Evolutionary conservation across 768 basidiomycete genomes (phyloP).

Genomic region (Tylopilus felleus): DNA sequence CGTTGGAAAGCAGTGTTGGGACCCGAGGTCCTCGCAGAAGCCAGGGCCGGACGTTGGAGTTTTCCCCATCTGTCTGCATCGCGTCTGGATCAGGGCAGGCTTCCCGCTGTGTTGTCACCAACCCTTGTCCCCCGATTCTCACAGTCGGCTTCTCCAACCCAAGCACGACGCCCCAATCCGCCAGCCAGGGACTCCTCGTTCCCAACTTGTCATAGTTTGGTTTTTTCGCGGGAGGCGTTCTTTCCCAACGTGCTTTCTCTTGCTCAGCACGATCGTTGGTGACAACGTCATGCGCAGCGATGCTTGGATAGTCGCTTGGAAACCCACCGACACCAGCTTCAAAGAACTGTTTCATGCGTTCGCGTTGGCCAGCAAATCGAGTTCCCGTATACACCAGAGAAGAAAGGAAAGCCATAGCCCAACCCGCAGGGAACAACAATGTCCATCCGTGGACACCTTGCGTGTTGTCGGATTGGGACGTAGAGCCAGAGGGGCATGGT

Average conservation of each 20-base stretch:
- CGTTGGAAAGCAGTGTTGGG: slow-evolving; percentile 42
- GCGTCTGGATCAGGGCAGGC: slow-evolving; percentile 13
- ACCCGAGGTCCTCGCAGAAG: slow-evolving; percentile 60
- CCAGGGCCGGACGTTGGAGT: slow-evolving; percentile 48
- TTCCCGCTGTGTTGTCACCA: slow-evolving; percentile 61
- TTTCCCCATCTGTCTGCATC: slow-evolving; percentile 7
- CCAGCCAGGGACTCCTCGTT: slow-evolving; percentile 67
- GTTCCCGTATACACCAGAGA: slow-evolving; percentile 83
- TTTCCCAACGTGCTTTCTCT: slow-evolving; percentile 64
- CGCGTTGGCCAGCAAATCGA: slow-evolving; percentile 81
- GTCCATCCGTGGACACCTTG: slow-evolving; percentile 81
- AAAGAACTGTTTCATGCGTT: slow-evolving; percentile 75
- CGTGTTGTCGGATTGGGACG: slow-evolving; percentile 24
- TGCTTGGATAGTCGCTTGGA: slow-evolving; percentile 76
- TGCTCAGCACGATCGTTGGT: slow-evolving; percentile 46
- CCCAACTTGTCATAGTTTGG: slow-evolving; percentile 64
- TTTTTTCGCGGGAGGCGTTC: slow-evolving; percentile 86
- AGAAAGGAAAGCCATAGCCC: slow-evolving; percentile 86
- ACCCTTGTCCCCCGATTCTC: slow-evolving; percentile 5
- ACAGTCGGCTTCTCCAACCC: slow-evolving; percentile 37
- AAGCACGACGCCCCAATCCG: slow-evolving; percentile 76
- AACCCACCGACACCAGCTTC: slow-evolving; percentile 76
- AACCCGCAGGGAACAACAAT: slow-evolving; percentile 80
- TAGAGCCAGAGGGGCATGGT: slow-evolving; percentile 14
- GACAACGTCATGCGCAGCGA: slow-evolving; percentile 50